Evolutionary conservation across 78 protist genomes (phyloP), one percentile per base, ranked within the genome.

Genomic region (Dictyostelium citrinum): DNA sequence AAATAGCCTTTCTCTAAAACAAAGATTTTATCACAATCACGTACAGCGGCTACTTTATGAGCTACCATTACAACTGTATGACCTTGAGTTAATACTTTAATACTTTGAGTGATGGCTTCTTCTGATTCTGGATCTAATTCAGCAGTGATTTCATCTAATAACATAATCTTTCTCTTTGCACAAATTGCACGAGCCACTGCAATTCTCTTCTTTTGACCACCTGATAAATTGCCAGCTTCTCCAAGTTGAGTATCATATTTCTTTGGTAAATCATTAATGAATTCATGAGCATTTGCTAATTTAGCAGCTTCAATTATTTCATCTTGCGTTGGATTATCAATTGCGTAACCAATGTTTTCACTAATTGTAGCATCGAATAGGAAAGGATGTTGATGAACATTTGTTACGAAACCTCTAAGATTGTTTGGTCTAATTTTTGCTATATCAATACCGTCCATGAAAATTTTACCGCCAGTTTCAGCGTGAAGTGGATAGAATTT

Each of bases 161-260:
- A 77, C 76, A 98, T 82, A 64, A 98, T 90, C 72, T 84, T 84
- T 35, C 98, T 97, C 46, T 97, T 88, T 39, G 90, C 72, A 35
- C 97, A 90, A 8, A 98, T 67, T 5, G 97, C 98, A 17, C 99
- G 68, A 31, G 99, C 99, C 6, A 98, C 97, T 17, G 98, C 98
- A 45, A 98, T 91, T 71, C 99, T 92, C 85, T 98, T 98, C 93
- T 96, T 95, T 95, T 98, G 98, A 29, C 99, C 99, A 46, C 98
- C 99, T 11, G 96, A 85, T 41, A 98, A 90, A 58, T 72, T 90
- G 24, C 98, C 98, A 24, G 94, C 95, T 43, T 88, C 96, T 22
- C 98, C 98, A 29, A 97, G 93, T 29, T 35, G 84, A 9, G 97
- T 96, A 22, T 95, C 90, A 79, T 97, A 97, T 37, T 86, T 90